Evolutionary conservation across 495 filamentous ascomycete genomes (phyloP).

Genomic region (Tuber microsphaerosporum): DNA sequence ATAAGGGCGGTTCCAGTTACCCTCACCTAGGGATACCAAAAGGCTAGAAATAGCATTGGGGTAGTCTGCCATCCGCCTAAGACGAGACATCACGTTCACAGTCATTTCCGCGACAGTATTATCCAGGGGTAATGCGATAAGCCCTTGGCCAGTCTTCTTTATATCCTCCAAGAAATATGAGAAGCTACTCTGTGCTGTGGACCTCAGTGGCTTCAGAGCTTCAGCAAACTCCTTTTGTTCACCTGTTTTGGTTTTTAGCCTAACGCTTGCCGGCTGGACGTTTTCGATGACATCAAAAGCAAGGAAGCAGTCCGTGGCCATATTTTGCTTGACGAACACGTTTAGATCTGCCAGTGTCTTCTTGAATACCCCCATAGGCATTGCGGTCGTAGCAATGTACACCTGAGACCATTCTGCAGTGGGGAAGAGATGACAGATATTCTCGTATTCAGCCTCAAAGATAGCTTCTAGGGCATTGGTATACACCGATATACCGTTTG

Average conservation of each 20-base stretch:
- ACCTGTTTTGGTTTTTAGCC: slow-evolving; percentile 71
- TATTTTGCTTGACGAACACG: slow-evolving; percentile 72
- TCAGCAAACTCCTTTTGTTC: slow-evolving; percentile 81
- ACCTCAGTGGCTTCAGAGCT: slow-evolving; percentile 77
- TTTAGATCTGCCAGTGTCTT: slow-evolving; percentile 85
- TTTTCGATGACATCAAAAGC: slow-evolving; percentile 95
- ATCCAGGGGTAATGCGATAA: slow-evolving; percentile 66
- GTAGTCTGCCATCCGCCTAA: slow-evolving; percentile 81
- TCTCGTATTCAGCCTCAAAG: slow-evolving; percentile 80
- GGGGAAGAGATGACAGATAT: slow-evolving; percentile 73
- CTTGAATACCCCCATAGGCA: slow-evolving; percentile 69
- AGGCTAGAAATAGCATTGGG: slow-evolving; percentile 80
- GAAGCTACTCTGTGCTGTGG: slow-evolving; percentile 83
- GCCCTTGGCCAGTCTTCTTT: slow-evolving; percentile 55
- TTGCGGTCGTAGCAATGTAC: slow-evolving; percentile 67
- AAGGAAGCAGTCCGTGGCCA: slow-evolving; percentile 89
- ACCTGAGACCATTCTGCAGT: slow-evolving; percentile 74
- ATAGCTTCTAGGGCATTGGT: slow-evolving; percentile 78
- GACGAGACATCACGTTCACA: slow-evolving; percentile 74
- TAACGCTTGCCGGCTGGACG: slow-evolving; percentile 69
- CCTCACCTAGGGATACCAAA: slow-evolving; percentile 83
- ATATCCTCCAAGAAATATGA: slow-evolving; percentile 81
- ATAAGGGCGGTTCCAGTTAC: slow-evolving; percentile 65
- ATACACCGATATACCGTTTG: slow-evolving; percentile 87
- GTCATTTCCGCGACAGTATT: slow-evolving; percentile 72